phyloP scores from a whole-genome alignment of 805 yeast species.

The Cyberlindnera maclurae region DNA sequence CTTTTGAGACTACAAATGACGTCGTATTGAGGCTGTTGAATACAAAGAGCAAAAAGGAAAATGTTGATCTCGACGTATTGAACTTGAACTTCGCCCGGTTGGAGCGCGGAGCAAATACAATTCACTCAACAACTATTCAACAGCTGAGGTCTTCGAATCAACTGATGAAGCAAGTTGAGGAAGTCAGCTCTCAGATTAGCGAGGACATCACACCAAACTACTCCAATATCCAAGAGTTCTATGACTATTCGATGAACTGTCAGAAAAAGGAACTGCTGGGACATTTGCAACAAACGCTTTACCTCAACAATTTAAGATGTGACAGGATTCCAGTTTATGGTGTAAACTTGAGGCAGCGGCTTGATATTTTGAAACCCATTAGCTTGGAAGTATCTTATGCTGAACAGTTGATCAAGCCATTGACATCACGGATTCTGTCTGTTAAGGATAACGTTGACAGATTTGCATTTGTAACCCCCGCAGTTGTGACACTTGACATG shows the following conservation, averaged over 20 bases:
- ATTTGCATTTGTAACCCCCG: slow-evolving; percentile 83
- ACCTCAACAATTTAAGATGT: slow-evolving; percentile 62
- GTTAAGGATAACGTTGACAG: slow-evolving; percentile 55
- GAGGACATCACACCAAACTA: slow-evolving; percentile 22
- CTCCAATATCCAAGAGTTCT: slow-evolving; percentile 46
- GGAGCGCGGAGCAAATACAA: slow-evolving; percentile 31
- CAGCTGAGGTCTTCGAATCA: slow-evolving; percentile 40
- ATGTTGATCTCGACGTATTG: slow-evolving; percentile 46
- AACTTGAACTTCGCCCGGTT: slow-evolving; percentile 53
- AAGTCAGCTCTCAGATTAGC: slow-evolving; percentile 32
- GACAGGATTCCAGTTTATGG: slow-evolving; percentile 64
- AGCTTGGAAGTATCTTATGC: slow-evolving; percentile 7
- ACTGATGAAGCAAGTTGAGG: slow-evolving; percentile 37
- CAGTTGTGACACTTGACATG: slow-evolving; percentile 72
- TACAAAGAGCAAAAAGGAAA: slow-evolving; percentile 20
- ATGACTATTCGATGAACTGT: slow-evolving; percentile 44
- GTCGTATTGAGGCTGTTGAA: slow-evolving; percentile 30
- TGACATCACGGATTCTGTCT: slow-evolving; percentile 30
- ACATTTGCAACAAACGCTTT: slow-evolving; percentile 46
- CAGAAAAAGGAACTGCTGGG: slow-evolving; percentile 48
- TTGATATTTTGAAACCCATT: slow-evolving; percentile 31
- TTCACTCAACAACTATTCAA: slow-evolving; percentile 37
- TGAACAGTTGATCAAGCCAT: slow-evolving; percentile 34
- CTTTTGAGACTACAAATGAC: slow-evolving; percentile 37
- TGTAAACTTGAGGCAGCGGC: slow-evolving; percentile 39